Evolutionary conservation across 768 basidiomycete species (phyloP).

Genomic region (Pisolithus tinctorius): DNA sequence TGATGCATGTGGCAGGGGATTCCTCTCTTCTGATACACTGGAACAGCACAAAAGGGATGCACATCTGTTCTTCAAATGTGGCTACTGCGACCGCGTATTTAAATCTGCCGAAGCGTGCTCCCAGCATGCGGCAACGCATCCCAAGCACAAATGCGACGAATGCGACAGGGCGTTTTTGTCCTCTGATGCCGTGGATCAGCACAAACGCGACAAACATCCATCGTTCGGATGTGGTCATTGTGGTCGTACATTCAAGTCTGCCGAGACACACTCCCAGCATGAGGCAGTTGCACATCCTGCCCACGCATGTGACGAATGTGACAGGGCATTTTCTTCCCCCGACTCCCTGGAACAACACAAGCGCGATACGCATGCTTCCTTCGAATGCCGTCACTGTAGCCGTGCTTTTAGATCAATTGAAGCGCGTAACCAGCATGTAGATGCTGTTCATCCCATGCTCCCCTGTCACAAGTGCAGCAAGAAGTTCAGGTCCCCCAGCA

Average conservation of each 20-base stretch:
- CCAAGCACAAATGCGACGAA: background rate
- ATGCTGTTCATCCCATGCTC: conserved; percentile 3
- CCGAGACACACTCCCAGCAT: conserved; percentile 5
- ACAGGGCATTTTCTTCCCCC: background rate
- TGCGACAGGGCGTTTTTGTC: conserved; percentile 1
- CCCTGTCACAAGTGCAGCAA: background rate
- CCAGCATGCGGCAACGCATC: background rate
- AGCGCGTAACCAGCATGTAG: conserved; percentile 9
- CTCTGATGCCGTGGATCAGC: conserved; percentile 2
- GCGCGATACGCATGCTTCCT: background rate
- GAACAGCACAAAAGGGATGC: background rate
- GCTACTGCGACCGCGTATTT: conserved; percentile 6
- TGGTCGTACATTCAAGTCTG: conserved; percentile 5
- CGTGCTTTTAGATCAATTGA: conserved; percentile 4
- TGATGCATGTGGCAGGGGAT: background rate
- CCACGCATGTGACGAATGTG: background rate
- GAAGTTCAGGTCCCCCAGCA: background rate
- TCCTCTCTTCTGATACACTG: background rate
- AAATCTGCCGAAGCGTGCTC: background rate
- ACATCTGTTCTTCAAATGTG: conserved; percentile 5
- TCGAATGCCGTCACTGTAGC: conserved; percentile 14
- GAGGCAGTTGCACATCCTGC: conserved; percentile 5
- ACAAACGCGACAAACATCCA: background rate
- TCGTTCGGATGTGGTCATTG: conserved; percentile 8
- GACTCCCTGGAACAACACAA: conserved; percentile 4